A percentile compares a stretch with the other conserved stretches of the same genome.
Evolutionary conservation across 2,329 filamentous ascomycete species (phyloP).

Genomic region (Hypoxylon sp.): DNA sequence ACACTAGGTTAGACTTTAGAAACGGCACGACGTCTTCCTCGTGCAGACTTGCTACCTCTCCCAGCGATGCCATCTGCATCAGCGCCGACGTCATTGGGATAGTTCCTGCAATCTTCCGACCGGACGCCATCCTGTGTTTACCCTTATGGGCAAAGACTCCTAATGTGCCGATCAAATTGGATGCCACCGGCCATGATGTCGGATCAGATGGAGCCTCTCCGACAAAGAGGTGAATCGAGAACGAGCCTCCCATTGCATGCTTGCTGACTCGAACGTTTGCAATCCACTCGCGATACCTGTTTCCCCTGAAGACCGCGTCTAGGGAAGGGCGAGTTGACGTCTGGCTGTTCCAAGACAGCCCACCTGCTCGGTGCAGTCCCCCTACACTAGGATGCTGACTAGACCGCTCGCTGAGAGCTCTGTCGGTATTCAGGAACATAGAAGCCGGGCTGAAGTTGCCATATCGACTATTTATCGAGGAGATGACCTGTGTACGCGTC

Average conservation of each 20-base stretch:
- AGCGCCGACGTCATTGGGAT: conserved; percentile 61
- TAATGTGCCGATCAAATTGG: conserved; percentile 68
- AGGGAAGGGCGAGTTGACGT: conserved; percentile 39
- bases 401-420: conserved; percentile 1
- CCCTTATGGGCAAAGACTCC: conserved; percentile 58
- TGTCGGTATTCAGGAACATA: conserved; percentile 35
- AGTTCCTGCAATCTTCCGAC: conserved; percentile 54
- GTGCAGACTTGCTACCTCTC: conserved; percentile 50
- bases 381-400: not conserved
- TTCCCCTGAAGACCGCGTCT: conserved; percentile 48
- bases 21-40: conserved; percentile 51
- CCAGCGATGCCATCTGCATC: conserved; percentile 51
- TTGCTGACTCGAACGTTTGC: conserved; percentile 71
- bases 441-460: conserved; percentile 55
- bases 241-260: conserved; percentile 67
- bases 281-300: conserved; percentile 69
- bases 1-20: conserved; percentile 50
- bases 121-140: conserved; percentile 42
- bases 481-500: conserved; percentile 53
- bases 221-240: conserved; percentile 73
- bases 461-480: conserved; percentile 68
- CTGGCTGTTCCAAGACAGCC: conserved; percentile 38
- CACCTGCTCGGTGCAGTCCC: conserved; percentile 5
- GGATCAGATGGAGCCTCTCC: conserved; percentile 59
- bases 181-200: conserved; percentile 58